A percentile compares a stretch with the other conserved stretches of the same genome.
These are phyloP conservation scores for Harrya chromipes DNA, from an alignment of 768 basidiomycete genomes.

Conservation along the genomic window DNA sequence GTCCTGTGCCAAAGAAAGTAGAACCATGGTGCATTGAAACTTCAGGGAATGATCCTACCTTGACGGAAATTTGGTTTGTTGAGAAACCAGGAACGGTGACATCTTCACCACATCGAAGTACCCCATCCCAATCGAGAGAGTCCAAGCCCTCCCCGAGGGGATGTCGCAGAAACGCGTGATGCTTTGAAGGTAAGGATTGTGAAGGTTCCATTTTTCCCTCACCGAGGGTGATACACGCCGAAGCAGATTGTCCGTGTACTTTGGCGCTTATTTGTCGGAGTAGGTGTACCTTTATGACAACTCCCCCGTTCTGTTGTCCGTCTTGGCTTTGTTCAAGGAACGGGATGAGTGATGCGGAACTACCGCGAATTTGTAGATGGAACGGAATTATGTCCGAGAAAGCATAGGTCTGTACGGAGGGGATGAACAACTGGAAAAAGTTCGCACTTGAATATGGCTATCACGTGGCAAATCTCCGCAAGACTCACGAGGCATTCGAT, in stretches of 20 bases:
- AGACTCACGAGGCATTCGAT: conserved; percentile 50
- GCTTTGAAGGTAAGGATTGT: conserved; percentile 32
- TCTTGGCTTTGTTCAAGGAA: conserved; percentile 35
- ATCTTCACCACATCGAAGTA: conserved; percentile 38
- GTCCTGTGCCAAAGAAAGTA: conserved; percentile 40
- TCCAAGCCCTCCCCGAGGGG: conserved; percentile 30
- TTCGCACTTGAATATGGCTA: neutral
- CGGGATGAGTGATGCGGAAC: conserved; percentile 41
- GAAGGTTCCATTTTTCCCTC: conserved; percentile 49
- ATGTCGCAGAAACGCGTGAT: conserved; percentile 1
- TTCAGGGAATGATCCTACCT: conserved; percentile 35
- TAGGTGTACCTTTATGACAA: conserved; percentile 46
- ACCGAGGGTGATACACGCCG: conserved; percentile 34
- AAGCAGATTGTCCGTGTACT: conserved; percentile 21
- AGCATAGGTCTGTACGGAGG: conserved; percentile 52
- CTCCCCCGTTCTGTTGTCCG: conserved; percentile 9
- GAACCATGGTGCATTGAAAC: neutral
- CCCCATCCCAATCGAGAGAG: conserved; percentile 62
- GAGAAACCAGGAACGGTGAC: conserved; percentile 45
- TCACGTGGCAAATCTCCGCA: neutral
- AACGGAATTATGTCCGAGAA: conserved; percentile 58
- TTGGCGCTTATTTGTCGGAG: conserved; percentile 47
- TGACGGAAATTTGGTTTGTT: conserved; percentile 44
- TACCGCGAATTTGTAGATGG: conserved; percentile 58
- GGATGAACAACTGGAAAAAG: conserved; percentile 53